Conservation (phyloP, 106 monocot species). For the Dioscorea zingiberensis region DNA sequence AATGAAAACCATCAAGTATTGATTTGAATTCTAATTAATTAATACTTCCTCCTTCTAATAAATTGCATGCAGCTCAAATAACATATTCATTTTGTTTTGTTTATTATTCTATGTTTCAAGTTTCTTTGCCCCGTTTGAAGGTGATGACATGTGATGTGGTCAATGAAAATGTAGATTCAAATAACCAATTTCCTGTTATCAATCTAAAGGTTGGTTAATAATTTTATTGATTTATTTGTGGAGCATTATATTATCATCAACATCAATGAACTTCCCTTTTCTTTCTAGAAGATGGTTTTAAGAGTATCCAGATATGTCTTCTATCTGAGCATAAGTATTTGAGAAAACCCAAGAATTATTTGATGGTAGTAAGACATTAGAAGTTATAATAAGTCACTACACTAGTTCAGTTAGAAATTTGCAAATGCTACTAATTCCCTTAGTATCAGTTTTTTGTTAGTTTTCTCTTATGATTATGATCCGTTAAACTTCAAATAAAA, state of each 20-base stretch:
- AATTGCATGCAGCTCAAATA: not conserved
- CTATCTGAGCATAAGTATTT: not conserved
- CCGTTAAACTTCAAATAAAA: no score
- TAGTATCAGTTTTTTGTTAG: no score
- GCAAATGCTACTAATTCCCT: no score
- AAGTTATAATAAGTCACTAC: no score
- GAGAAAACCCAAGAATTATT: not conserved
- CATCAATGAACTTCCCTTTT: not conserved
- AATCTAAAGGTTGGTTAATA: constrained; percentile 36
- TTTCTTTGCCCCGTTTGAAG: constrained; percentile 45
- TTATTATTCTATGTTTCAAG: constrained; percentile 13
- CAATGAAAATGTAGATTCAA: constrained; percentile 27
- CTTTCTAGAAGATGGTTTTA: not conserved
- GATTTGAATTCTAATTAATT: not conserved
- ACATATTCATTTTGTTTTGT: not conserved
- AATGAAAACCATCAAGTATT: no score
- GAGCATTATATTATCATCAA: not conserved
- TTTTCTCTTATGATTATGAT: no score
- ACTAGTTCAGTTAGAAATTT: no score
- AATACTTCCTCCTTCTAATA: not conserved
- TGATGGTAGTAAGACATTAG: not conserved
- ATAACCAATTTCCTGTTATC: constrained; percentile 29
- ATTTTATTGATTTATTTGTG: not conserved
- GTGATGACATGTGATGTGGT: constrained; percentile 52
- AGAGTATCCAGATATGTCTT: not conserved